Evolutionary conservation across 805 yeast genomes (phyloP).

Genomic region (Candida hispaniensis): DNA sequence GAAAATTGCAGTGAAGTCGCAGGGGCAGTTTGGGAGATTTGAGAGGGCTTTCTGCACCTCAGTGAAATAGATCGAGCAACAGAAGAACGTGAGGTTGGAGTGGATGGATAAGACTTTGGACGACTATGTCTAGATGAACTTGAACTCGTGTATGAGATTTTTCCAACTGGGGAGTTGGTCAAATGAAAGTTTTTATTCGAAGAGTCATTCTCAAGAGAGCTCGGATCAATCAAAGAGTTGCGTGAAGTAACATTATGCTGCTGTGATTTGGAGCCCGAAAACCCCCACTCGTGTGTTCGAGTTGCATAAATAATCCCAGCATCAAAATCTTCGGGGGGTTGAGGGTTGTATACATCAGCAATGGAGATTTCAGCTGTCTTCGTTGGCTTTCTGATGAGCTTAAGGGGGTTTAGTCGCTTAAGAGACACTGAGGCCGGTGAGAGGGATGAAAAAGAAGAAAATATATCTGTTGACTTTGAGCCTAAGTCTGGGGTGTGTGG

Average conservation of each 20-base stretch:
- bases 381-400: conserved; percentile 1
- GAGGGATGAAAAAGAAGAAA: too few species aligned
- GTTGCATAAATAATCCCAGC: conserved; percentile 12
- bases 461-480: too few species aligned
- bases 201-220: too few species aligned
- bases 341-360: conserved; percentile 6
- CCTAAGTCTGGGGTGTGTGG: too few species aligned
- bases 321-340: conserved; percentile 1
- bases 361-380: conserved; percentile 5
- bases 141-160: conserved; percentile 1
- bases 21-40: too few species aligned
- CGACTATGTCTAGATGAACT: conserved; percentile 5
- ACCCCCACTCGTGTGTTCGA: conserved; percentile 6
- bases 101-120: background rate
- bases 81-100: conserved; percentile 1
- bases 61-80: background rate
- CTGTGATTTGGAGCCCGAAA: background rate
- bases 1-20: too few species aligned
- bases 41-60: too few species aligned
- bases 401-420: conserved; percentile 5
- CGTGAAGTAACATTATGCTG: too few species aligned
- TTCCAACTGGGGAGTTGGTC: conserved; percentile 2
- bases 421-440: too few species aligned
- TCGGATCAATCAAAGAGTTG: too few species aligned
- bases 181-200: background rate